Percentiles rank a stretch among this genome's conserved stretches.
Evolutionary conservation across 345 rosid genomes (phyloP).

Genomic region (Draba incana): DNA sequence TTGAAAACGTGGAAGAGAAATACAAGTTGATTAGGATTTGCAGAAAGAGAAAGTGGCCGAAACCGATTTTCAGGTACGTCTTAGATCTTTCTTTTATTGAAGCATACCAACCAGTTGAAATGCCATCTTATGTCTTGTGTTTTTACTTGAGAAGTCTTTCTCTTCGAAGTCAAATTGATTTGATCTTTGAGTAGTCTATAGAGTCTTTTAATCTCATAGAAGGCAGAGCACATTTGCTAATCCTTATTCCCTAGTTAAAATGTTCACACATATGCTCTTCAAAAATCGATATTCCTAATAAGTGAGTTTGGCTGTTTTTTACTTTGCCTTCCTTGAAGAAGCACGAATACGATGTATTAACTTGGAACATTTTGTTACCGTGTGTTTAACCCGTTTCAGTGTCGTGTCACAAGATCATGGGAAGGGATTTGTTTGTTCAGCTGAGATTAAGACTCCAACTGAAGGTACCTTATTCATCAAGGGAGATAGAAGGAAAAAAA

Average conservation of each 20-base stretch:
- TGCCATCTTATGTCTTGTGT: background rate
- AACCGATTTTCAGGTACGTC: constrained; percentile 57
- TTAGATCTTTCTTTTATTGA: background rate
- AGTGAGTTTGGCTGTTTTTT: background rate
- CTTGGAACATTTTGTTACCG: background rate
- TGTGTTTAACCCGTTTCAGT: constrained; percentile 35
- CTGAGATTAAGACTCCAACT: constrained; percentile 46
- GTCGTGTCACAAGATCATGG: constrained; percentile 42
- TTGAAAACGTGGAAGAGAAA: constrained; percentile 60
- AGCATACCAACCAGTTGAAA: background rate
- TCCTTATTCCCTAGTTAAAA: background rate
- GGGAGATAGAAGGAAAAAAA: constrained; percentile 51
- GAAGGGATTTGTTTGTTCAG: constrained; percentile 52
- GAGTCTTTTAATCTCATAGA: background rate
- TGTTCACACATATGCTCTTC: background rate
- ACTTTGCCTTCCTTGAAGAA: no score
- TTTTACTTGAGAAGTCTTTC: background rate
- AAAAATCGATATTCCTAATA: background rate
- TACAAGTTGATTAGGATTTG: constrained; percentile 59
- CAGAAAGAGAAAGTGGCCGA: constrained; percentile 55
- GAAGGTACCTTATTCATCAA: constrained; percentile 38
- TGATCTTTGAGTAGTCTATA: background rate
- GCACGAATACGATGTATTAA: background rate
- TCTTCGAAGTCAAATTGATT: background rate
- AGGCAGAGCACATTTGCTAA: background rate